Evolutionary conservation across 2,329 filamentous ascomycete genomes (phyloP), one percentile per base, ranked within the genome.

Genomic region (Ceratocystis harringtonii): DNA sequence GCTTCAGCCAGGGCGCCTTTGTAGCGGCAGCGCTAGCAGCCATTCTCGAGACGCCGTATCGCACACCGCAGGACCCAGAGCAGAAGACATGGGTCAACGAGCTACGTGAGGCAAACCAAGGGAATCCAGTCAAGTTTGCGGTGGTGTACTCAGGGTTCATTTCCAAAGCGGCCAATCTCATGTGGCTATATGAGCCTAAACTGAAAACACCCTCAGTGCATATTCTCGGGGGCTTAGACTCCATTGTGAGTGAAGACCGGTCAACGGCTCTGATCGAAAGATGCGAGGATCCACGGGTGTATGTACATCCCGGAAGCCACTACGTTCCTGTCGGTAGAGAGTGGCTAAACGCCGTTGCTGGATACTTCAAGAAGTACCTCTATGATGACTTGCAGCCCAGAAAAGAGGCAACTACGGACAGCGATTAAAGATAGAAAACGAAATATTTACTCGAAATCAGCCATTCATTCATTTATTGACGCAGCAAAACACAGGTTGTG

Each of bases 281-380:
- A 67, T 91, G 82, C 73, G 80, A 73, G 68, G 79, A 79, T 69
- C 77, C 79, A 0, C 58, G 78, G 72, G 78, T 83, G 69, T 72
- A 84, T 70, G 81, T 87, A 70, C 90, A 95, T 75, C 92, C 92
- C 1, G 92, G 92, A 6, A 92, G 92, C 0, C 92, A 97, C 74
- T 91, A 95, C 72, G 82, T 96, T 71, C 92, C 92, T 0, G 85
- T 90, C 67, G 84, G 86, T 70, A 90, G 88, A 77, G 87, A 91
- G 70, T 94, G 88, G 81, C 84, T 87, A 22, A 86, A 87, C 78
- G 87, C 87, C 41, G 75, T 95, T 69, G 85, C 87, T 3, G 84
- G 80, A 0, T 95, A 92, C 72, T 84, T 94, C 65, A 77, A 74
- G 70, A 73, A 76, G 63, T 72, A 77, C 62, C 70, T 70, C 55